A percentile compares a stretch with the other conserved stretches of the same genome.
phyloP scores from a whole-genome alignment of 192 early-diverging fungal genomes.

The Chytriomyces sp. region DNA sequence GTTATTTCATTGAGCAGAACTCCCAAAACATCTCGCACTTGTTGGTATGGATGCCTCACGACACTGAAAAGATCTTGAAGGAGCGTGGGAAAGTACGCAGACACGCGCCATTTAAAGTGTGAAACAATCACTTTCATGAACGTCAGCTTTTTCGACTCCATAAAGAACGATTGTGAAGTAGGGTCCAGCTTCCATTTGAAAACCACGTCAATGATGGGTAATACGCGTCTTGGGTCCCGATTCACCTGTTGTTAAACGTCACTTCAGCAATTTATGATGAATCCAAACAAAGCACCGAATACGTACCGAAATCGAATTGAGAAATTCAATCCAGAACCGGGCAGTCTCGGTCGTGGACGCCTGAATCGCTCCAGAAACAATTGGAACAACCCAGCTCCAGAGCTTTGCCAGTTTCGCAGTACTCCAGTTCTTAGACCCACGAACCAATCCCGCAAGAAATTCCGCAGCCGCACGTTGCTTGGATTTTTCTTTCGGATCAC shows the following conservation, averaged over 20 bases:
- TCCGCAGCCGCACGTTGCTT: constrained; percentile 84
- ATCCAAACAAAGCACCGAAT: not conserved
- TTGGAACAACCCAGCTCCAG: constrained; percentile 74
- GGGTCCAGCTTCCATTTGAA: constrained; percentile 72
- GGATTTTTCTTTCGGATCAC: constrained; percentile 69
- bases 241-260: constrained; percentile 36
- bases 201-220: constrained; percentile 74
- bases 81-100: constrained; percentile 39
- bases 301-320: constrained; percentile 57
- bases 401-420: constrained; percentile 49
- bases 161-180: constrained; percentile 79
- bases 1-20: constrained; percentile 54
- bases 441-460: constrained; percentile 77
- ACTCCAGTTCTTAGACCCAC: constrained; percentile 89
- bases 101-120: constrained; percentile 73
- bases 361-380: constrained; percentile 66
- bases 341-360: constrained; percentile 75
- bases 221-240: constrained; percentile 81
- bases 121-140: constrained; percentile 67
- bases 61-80: constrained; percentile 60
- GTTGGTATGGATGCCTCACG: constrained; percentile 84
- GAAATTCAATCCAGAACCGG: constrained; percentile 74
- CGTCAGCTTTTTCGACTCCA: constrained; percentile 80
- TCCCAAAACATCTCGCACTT: constrained; percentile 83
- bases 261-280: not conserved